phyloP scores from a whole-genome alignment of 305 asterid genomes.

The Fraxinus xanthoxyloides region DNA sequence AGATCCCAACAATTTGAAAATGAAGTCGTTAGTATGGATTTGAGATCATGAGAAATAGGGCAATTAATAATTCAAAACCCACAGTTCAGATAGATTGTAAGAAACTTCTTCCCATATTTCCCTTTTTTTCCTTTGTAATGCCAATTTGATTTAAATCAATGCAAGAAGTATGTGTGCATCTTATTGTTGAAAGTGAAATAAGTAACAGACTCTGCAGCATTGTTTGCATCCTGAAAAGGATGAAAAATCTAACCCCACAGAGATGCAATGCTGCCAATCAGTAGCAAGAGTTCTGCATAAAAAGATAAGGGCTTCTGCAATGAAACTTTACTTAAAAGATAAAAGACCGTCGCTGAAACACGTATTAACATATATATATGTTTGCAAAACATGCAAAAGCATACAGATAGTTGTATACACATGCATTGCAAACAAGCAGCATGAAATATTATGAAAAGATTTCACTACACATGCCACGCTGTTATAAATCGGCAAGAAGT shows the following conservation, averaged over 20 bases:
- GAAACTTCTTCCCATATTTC: background rate
- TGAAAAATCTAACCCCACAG: background rate
- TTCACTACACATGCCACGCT: background rate
- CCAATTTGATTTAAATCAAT: background rate
- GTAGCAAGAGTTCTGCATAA: background rate
- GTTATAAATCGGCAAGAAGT: conserved; percentile 6
- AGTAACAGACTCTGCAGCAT: background rate
- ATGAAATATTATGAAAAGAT: background rate
- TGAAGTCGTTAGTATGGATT: background rate
- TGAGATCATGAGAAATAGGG: background rate
- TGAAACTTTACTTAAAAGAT: background rate
- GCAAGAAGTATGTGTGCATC: background rate
- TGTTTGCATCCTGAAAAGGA: background rate
- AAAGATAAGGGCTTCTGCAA: background rate
- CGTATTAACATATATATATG: background rate
- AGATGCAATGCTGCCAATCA: background rate
- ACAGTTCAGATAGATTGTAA: background rate
- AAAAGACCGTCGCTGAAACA: background rate
- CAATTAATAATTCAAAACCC: background rate
- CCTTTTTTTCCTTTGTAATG: background rate
- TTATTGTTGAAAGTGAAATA: background rate
- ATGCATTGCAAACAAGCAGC: background rate
- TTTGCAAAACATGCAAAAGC: background rate
- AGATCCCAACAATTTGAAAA: background rate
- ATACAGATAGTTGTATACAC: background rate